Conservation (phyloP, 1,139 yeast genomes). For the Candida sp. region DNA sequence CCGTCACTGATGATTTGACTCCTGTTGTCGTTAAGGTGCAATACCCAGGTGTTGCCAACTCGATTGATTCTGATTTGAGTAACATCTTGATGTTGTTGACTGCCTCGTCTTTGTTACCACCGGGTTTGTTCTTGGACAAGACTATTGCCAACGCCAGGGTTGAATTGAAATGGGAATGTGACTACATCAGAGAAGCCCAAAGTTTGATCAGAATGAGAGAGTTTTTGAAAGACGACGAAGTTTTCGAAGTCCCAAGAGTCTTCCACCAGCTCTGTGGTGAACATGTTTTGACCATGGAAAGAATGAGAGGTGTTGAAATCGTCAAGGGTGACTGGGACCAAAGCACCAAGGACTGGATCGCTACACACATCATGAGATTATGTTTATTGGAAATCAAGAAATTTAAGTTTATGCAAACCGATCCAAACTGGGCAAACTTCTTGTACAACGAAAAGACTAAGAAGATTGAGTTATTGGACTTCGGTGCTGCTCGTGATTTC, state of each 20-base stretch:
- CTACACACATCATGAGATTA: constrained; percentile 84
- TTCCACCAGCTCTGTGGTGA: constrained; percentile 79
- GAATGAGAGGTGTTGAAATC: constrained; percentile 83
- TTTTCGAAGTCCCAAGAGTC: constrained; percentile 82
- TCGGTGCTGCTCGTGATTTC: constrained; percentile 91
- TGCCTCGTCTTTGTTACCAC: constrained; percentile 87
- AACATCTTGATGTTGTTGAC: constrained; percentile 80
- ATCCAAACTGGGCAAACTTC: constrained; percentile 99
- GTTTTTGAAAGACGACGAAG: constrained; percentile 65
- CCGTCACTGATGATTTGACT: constrained; percentile 65
- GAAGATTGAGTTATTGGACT: constrained; percentile 88
- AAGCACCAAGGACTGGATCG: constrained; percentile 77
- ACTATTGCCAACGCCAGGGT: constrained; percentile 93
- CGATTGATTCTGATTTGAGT: constrained; percentile 93
- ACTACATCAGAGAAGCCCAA: constrained; percentile 88
- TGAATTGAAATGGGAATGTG: constrained; percentile 98
- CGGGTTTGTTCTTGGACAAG: constrained; percentile 89
- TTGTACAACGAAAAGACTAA: constrained; percentile 67
- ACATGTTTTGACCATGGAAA: constrained; percentile 90
- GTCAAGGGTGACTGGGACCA: constrained; percentile 80
- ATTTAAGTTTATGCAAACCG: constrained; percentile 96
- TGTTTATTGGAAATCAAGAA: constrained; percentile 85
- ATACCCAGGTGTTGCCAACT: constrained; percentile 96
- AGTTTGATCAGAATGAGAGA: constrained; percentile 73
- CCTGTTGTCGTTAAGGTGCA: constrained; percentile 96